Evolutionary conservation across 148 eudicot genomes (phyloP).

Genomic region (Vaccinium macrocarpon): DNA sequence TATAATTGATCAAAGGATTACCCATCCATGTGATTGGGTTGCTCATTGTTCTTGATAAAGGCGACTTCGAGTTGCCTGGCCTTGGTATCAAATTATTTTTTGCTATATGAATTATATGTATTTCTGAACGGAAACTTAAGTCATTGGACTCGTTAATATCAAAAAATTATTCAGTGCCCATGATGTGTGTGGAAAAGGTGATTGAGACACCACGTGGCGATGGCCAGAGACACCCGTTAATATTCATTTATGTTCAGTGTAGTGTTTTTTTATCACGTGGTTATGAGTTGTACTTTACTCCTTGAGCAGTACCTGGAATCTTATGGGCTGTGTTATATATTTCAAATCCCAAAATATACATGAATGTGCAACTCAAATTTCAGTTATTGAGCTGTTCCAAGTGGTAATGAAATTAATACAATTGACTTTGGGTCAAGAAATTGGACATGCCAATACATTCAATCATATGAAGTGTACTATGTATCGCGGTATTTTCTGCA

Average conservation of each 20-base stretch:
- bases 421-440: not conserved
- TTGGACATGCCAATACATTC: not conserved
- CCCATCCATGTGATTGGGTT: too few relatives aligned
- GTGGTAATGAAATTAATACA: not conserved
- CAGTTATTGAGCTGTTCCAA: not conserved
- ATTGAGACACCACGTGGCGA: too few relatives aligned
- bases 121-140: not conserved
- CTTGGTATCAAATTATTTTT: not conserved
- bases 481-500: not conserved
- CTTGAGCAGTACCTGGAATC: not conserved
- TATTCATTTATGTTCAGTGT: too few relatives aligned
- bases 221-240: too few relatives aligned
- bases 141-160: not conserved
- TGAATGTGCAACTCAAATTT: not conserved
- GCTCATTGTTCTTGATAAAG: not conserved
- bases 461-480: not conserved
- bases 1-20: too few relatives aligned
- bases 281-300: not conserved
- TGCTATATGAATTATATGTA: not conserved
- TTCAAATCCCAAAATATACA: not conserved
- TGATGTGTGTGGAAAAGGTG: too few relatives aligned
- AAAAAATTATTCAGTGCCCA: too few relatives aligned
- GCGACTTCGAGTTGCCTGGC: not conserved
- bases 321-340: not conserved
- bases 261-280: not conserved